Evolutionary conservation across 2,329 filamentous ascomycete genomes (phyloP).

Genomic region (Aspergillus neoniger): DNA sequence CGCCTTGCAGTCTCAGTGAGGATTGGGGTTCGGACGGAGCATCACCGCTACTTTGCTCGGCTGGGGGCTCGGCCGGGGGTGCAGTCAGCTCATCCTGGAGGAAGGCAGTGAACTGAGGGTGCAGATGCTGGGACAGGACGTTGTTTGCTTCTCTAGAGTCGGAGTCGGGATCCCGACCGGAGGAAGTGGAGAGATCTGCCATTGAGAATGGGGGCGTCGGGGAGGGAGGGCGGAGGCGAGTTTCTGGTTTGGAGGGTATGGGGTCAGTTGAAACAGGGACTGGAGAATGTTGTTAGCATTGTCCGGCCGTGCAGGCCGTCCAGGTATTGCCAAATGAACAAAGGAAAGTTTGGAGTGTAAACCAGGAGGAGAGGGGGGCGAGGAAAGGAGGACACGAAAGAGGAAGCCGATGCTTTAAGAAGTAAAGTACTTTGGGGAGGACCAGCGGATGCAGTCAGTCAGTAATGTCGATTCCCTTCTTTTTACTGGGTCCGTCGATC

Average conservation of each 20-base stretch:
- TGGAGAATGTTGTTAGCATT: background rate
- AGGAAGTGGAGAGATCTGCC: slow-evolving; percentile 35
- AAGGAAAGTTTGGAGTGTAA: background rate
- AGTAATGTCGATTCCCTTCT: no score
- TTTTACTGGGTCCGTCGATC: no score
- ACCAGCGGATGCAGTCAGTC: background rate
- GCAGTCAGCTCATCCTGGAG: slow-evolving; percentile 16
- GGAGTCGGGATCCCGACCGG: slow-evolving; percentile 3
- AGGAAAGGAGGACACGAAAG: background rate
- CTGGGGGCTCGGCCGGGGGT: slow-evolving; percentile 4
- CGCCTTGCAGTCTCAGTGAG: slow-evolving; percentile 71
- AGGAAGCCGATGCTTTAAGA: no score
- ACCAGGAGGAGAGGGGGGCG: background rate
- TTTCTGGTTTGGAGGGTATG: background rate
- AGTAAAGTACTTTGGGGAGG: background rate
- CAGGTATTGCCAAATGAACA: background rate
- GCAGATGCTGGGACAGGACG: slow-evolving; percentile 24
- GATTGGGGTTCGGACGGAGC: slow-evolving; percentile 52
- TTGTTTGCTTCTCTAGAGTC: slow-evolving; percentile 20
- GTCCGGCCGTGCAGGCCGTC: background rate
- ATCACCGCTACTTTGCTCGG: slow-evolving; percentile 1
- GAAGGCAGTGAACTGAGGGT: slow-evolving; percentile 26
- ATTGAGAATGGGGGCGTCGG: slow-evolving; percentile 6
- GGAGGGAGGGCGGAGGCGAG: background rate
- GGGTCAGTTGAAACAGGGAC: background rate